Conservation (phyloP, 2,329 filamentous ascomycete species). For the Diaporthe citrichinensis region DNA sequence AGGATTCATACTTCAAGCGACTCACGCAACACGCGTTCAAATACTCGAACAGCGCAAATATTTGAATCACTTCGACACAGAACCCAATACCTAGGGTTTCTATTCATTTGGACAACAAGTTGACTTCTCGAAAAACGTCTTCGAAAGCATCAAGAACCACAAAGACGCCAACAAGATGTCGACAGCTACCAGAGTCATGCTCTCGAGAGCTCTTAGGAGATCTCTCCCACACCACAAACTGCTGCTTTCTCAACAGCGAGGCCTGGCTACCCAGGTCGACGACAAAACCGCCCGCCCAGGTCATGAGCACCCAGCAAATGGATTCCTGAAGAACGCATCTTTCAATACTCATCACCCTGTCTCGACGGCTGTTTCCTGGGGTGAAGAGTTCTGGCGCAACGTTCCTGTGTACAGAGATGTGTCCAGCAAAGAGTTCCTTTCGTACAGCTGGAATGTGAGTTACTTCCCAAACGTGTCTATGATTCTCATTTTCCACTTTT, state of each 20-base stretch:
- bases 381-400: constrained; percentile 64
- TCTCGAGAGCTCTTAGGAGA: not conserved
- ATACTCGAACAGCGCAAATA: not conserved
- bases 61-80: not conserved
- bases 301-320: not conserved
- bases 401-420: constrained; percentile 65
- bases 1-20: not conserved
- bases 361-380: not conserved
- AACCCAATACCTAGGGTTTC: not conserved
- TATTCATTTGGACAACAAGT: not conserved
- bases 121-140: not conserved
- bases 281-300: not conserved
- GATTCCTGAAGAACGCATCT: not conserved
- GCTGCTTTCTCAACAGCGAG: constrained; percentile 1
- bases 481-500: no score
- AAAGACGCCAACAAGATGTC: not conserved
- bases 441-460: constrained; percentile 69
- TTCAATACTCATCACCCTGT: not conserved
- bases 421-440: constrained; percentile 62
- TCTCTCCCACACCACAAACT: not conserved
- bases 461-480: no score
- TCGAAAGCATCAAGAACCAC: no score
- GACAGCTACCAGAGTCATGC: not conserved
- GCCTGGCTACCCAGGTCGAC: not conserved
- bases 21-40: not conserved